Conservation (phyloP, 1,139 yeast genomes). For the Hansenula lynferdii region DNA sequence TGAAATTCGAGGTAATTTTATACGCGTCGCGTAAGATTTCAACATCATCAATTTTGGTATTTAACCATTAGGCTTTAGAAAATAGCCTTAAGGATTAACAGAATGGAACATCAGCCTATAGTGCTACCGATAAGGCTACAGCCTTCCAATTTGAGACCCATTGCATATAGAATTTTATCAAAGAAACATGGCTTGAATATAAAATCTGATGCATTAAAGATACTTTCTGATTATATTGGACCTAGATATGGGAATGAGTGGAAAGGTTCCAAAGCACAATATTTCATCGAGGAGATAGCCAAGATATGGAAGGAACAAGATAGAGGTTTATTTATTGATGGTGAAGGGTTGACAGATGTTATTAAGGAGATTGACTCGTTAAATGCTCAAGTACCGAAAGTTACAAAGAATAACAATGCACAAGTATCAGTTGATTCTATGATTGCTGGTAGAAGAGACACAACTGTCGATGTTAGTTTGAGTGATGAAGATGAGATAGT, state of each 20-base stretch:
- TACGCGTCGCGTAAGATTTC: no score
- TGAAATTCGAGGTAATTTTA: no score
- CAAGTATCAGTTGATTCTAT: slow-evolving; percentile 10
- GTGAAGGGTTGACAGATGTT: slow-evolving; percentile 59
- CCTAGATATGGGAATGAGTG: slow-evolving; percentile 79
- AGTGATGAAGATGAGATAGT: slow-evolving; percentile 12
- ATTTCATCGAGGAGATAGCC: slow-evolving; percentile 75
- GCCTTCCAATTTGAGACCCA: slow-evolving; percentile 80
- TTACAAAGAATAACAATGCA: slow-evolving; percentile 1
- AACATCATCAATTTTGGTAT: no score
- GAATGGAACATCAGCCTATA: slow-evolving; percentile 14
- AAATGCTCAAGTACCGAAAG: slow-evolving; percentile 8
- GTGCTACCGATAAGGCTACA: slow-evolving; percentile 70
- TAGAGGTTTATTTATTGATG: slow-evolving; percentile 79
- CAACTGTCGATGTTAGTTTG: slow-evolving; percentile 27
- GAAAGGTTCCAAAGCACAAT: slow-evolving; percentile 65
- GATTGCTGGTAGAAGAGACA: slow-evolving; percentile 30
- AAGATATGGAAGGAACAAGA: slow-evolving; percentile 85
- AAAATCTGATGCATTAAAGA: slow-evolving; percentile 76
- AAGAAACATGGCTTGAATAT: slow-evolving; percentile 90
- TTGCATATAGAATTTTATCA: slow-evolving; percentile 84
- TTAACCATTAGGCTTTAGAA: no score
- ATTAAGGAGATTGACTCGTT: slow-evolving; percentile 45
- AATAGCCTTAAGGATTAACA: neutral
- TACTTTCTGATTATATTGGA: slow-evolving; percentile 71